phyloP scores from a whole-genome alignment of 192 early-diverging fungal genomes.

The Obelidium mucronatum region DNA sequence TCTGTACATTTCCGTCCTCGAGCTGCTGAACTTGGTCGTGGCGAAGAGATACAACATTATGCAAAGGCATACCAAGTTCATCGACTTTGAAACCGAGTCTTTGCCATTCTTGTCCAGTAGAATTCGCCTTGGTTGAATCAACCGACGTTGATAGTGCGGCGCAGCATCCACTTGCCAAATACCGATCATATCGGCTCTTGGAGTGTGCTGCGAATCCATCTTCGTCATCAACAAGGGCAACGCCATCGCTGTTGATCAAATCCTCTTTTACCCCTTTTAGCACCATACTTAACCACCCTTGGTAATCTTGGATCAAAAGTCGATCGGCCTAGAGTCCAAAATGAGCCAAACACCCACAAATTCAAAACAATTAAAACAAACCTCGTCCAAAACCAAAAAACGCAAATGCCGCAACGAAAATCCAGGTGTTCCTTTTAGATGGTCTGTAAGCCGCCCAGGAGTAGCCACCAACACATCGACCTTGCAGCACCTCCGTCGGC shows the following conservation, averaged over 20 bases:
- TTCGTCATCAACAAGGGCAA: neutral
- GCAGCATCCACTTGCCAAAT: conserved; percentile 22
- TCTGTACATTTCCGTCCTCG: neutral
- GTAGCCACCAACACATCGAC: conserved; percentile 94
- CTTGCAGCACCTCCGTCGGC: conserved; percentile 70
- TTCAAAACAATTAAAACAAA: conserved; percentile 4
- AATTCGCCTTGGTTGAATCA: neutral
- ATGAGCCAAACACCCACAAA: neutral
- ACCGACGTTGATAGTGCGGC: neutral
- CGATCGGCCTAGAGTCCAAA: conserved; percentile 73
- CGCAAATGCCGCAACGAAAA: conserved; percentile 92
- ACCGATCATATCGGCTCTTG: conserved; percentile 25
- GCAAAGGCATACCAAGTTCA: conserved; percentile 33
- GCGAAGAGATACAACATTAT: conserved; percentile 37
- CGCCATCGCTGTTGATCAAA: neutral
- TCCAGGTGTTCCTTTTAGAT: conserved; percentile 80
- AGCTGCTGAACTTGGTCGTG: conserved; percentile 27
- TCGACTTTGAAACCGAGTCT: conserved; percentile 15
- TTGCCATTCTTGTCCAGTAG: conserved; percentile 4
- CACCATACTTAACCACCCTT: conserved; percentile 88
- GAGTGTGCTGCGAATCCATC: conserved; percentile 7
- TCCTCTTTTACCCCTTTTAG: conserved; percentile 55
- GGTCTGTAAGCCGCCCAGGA: conserved; percentile 94
- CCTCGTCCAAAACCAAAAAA: conserved; percentile 94
- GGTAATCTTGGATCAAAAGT: conserved; percentile 87